Percentiles rank a stretch among this genome's conserved stretches.
phyloP scores from a whole-genome alignment of 805 yeast genomes.

The Ogataea trehalophila region DNA sequence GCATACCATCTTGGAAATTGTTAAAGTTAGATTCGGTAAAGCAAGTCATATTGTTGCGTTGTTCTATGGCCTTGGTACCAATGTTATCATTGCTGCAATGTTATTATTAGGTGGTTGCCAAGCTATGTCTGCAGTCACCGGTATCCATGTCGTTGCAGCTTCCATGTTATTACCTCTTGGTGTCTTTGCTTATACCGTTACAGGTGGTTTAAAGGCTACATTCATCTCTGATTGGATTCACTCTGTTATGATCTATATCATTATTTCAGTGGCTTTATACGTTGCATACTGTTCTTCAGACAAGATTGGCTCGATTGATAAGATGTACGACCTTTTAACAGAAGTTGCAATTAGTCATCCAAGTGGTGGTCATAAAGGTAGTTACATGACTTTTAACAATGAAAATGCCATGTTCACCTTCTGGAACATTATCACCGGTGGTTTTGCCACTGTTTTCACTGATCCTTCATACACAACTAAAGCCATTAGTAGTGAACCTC shows the following conservation, averaged over 20 bases:
- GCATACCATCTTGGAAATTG: constrained; percentile 37
- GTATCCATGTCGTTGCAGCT: constrained; percentile 43
- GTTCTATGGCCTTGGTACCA: constrained; percentile 34
- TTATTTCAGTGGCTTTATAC: constrained; percentile 26
- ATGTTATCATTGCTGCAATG: constrained; percentile 34
- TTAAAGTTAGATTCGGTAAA: constrained; percentile 34
- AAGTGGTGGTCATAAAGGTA: constrained; percentile 24
- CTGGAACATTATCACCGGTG: constrained; percentile 31
- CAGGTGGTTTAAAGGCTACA: constrained; percentile 49
- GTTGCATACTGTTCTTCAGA: constrained; percentile 26
- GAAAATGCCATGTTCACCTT: constrained; percentile 33
- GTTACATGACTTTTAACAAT: constrained; percentile 32
- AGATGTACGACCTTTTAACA: constrained; percentile 29
- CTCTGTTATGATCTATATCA: constrained; percentile 39
- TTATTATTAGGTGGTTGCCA: constrained; percentile 42
- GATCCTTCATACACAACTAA: constrained; percentile 29
- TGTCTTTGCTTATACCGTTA: constrained; percentile 42
- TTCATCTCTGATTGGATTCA: constrained; percentile 49
- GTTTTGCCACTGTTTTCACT: constrained; percentile 26
- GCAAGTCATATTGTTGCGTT: constrained; percentile 32
- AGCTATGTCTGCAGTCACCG: constrained; percentile 36
- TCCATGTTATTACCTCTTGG: constrained; percentile 41
- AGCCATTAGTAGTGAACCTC: constrained; percentile 28
- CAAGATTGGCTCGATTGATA: constrained; percentile 31
- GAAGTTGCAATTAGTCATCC: constrained; percentile 17